These are phyloP conservation scores for Cladophialophora exuberans DNA, from an alignment of 2,329 filamentous ascomycete genomes.

Conservation along the genomic window DNA sequence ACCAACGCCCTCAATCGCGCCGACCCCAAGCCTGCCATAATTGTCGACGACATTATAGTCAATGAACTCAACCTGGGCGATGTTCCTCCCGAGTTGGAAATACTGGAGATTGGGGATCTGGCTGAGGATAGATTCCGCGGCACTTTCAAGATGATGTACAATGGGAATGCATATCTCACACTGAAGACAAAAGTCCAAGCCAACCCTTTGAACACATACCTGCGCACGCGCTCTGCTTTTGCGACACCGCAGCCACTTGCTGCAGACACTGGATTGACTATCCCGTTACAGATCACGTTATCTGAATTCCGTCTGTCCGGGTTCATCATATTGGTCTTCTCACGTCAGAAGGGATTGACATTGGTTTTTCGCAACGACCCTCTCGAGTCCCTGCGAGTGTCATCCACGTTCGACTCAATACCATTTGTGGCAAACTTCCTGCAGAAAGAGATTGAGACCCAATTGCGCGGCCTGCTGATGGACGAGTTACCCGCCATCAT, in stretches of 20 bases:
- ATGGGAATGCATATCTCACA: slow-evolving; percentile 92
- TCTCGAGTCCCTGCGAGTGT: slow-evolving; percentile 95
- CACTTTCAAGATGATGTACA: slow-evolving; percentile 99
- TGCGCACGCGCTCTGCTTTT: slow-evolving; percentile 87
- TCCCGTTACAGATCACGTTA: slow-evolving; percentile 94
- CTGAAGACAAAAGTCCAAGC: slow-evolving; percentile 96
- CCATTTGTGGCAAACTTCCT: slow-evolving; percentile 97
- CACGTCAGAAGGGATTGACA: slow-evolving; percentile 93
- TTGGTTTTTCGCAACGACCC: slow-evolving; percentile 98
- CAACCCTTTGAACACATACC: slow-evolving; percentile 94
- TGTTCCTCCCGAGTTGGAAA: slow-evolving; percentile 92
- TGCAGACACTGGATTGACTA: slow-evolving; percentile 84
- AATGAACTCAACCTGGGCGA: slow-evolving; percentile 96
- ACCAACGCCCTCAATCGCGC: slow-evolving; percentile 96
- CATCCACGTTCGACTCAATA: slow-evolving; percentile 98
- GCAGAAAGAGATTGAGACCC: slow-evolving; percentile 92
- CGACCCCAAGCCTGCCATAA: slow-evolving; percentile 96
- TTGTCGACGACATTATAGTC: slow-evolving; percentile 92
- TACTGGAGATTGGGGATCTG: slow-evolving; percentile 94
- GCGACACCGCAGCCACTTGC: slow-evolving; percentile 91
- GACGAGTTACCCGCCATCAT: slow-evolving; percentile 97
- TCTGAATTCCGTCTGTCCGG: slow-evolving; percentile 95
- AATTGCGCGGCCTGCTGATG: slow-evolving; percentile 93
- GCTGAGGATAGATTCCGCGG: slow-evolving; percentile 96
- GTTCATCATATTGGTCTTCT: slow-evolving; percentile 97